Evolutionary conservation across 108 stramenopile species (phyloP).

Genomic region (Schizochytrium sp.): DNA sequence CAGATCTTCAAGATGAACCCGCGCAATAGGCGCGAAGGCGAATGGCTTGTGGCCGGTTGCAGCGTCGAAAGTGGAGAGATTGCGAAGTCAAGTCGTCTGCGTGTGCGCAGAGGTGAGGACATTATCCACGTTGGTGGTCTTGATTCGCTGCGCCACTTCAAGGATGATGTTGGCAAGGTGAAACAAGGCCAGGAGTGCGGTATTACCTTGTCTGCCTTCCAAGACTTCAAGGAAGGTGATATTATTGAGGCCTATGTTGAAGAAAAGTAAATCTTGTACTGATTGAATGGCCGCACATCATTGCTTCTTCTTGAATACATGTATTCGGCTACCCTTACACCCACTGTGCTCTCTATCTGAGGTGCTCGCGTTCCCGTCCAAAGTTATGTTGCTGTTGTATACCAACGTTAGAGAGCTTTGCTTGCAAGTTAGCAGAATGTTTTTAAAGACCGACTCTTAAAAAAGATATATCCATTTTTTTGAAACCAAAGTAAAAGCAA

Average conservation of each 20-base stretch:
- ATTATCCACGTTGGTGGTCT: slow-evolving; percentile 73
- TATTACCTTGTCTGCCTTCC: slow-evolving; percentile 65
- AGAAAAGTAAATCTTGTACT: neutral
- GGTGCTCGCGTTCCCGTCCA: too few species aligned
- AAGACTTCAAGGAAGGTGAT: slow-evolving; percentile 71
- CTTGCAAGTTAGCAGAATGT: too few species aligned
- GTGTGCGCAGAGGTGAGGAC: slow-evolving; percentile 93
- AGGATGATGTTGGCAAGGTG: slow-evolving; percentile 76
- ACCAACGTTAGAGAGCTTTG: too few species aligned
- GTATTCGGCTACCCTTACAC: neutral
- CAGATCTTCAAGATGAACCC: slow-evolving; percentile 67
- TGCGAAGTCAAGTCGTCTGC: slow-evolving; percentile 86
- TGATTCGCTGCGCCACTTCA: slow-evolving; percentile 89
- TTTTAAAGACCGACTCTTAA: too few species aligned
- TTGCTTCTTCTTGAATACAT: neutral
- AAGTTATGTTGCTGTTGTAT: too few species aligned
- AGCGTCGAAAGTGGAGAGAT: slow-evolving; percentile 88
- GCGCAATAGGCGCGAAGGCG: neutral
- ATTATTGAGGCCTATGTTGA: slow-evolving; percentile 66
- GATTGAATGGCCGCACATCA: neutral
- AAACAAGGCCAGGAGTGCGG: slow-evolving; percentile 75
- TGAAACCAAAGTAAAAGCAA: too few species aligned
- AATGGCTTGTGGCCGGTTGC: slow-evolving; percentile 89
- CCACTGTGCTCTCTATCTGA: too few species aligned
- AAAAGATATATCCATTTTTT: too few species aligned